phyloP scores from a whole-genome alignment of 1,284 basidiomycete species.

The Pisolithus thermaeus region DNA sequence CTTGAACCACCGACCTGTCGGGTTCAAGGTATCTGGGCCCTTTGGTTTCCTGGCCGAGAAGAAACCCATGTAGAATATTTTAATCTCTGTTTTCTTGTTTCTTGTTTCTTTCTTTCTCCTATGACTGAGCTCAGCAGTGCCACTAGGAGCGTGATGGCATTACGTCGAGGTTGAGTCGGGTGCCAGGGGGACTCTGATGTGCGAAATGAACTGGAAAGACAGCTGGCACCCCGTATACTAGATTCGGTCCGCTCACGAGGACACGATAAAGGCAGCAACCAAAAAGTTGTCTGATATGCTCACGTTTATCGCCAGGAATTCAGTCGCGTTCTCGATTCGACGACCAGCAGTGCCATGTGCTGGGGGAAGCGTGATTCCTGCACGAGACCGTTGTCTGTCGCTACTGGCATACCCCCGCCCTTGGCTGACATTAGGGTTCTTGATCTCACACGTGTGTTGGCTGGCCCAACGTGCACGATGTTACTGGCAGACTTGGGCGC shows the following conservation, averaged over 20 bases:
- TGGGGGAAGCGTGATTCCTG: conserved; percentile 1
- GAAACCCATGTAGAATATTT: conserved; percentile 42
- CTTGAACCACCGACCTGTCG: conserved; percentile 50
- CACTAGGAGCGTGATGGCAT: conserved; percentile 11
- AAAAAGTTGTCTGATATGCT: background rate
- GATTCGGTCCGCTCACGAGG: conserved; percentile 12
- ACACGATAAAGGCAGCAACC: background rate
- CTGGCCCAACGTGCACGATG: conserved; percentile 89
- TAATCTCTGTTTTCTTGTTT: background rate
- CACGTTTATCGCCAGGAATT: too few relatives aligned
- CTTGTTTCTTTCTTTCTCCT: conserved; percentile 1
- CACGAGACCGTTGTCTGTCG: conserved; percentile 11
- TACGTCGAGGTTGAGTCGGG: conserved; percentile 10
- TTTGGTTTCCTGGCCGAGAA: conserved; percentile 47
- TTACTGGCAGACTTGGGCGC: conserved; percentile 83
- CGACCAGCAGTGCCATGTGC: background rate
- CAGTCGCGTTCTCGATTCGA: background rate
- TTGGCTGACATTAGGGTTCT: conserved; percentile 76
- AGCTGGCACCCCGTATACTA: conserved; percentile 20
- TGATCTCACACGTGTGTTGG: conserved; percentile 84
- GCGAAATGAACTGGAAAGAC: conserved; percentile 12
- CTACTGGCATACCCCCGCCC: conserved; percentile 64
- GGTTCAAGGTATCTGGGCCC: conserved; percentile 29
- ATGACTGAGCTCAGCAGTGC: background rate
- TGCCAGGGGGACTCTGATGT: conserved; percentile 19